Base-by-base conservation (phyloP, 805 yeast genomes). In the Candida boleticola region DNA sequence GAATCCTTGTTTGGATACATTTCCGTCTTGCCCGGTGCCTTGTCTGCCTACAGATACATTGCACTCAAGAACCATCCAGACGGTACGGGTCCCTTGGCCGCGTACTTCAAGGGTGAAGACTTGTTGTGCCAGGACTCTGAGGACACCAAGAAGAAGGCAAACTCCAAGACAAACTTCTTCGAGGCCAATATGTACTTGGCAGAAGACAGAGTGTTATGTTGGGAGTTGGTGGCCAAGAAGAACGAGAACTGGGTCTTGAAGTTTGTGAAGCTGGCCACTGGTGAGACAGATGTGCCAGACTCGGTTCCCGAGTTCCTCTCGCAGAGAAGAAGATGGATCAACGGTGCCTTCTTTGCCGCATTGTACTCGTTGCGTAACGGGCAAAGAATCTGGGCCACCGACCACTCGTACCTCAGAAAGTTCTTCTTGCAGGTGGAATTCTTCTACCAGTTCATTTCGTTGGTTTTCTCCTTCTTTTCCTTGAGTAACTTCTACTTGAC, bases 181-280 rank as follows among this genome's bases (percentile, higher is more conserved):
- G 88, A 92, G 31, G 96, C 97, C 3, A 92, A 92, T 61, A 92
- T 92, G 98, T 92, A 92, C 61, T 73, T 92, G 45, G 98, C 98
- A 1, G 98, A 92, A 65, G 98, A 92, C 64, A 83, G 98, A 71
- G 90, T 92, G 54, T 66, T 92, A 51, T 92, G 97, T 61, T 92
- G 97, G 93, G 98, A 92, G 64, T 73, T 92, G 46, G 93, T 92
- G 21, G 95, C 97, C 9, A 90, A 90, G 53, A 77, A 71, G 48
- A 76, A 79, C 45, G 86, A 86, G 31, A 83, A 82, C 58, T 92
- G 97, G 95, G 85, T 92, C 13, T 72, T 92, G 54, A 86, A 89
- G 55, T 92, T 89, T 60, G 97, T 92, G 42, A 85, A 86, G 54
- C 89, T 82, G 54, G 97, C 97, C 13, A 84, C 83, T 39, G 98